Base-by-base conservation (phyloP, 805 yeast species). In the Metschnikowia koreensis region DNA sequence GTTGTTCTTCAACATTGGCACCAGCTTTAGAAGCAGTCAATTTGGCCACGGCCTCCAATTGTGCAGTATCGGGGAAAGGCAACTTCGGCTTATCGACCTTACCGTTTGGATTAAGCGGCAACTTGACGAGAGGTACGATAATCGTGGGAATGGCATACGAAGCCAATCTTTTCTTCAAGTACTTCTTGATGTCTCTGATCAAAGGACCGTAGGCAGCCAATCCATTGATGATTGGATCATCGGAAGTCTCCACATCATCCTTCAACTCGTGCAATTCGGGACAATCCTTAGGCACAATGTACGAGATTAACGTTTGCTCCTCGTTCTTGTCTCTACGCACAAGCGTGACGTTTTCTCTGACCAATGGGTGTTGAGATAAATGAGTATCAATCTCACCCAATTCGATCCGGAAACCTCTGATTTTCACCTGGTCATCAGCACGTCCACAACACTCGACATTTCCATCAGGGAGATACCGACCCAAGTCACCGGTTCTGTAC, bases 371-470 rank as follows among this genome's bases (percentile, higher is more conserved):
- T 68, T 91, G 97, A 12, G 97, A 91, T 55, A 94, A 81, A 66
- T 94, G 97, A 13, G 99, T 94, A 69, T 94, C 98, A 66, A 94
- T 96, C 72, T 94, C 99, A 54, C 99, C 99, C 50, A 94, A 78
- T 73, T 94, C 99, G 57, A 94, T 96, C 73, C 99, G 83, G 82
- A 94, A 96, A 1, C 99, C 99, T 74, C 99, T 84, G 60, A 94
- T 94, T 70, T 94, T 94, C 55, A 94, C 97, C 71, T 94, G 99
- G 67, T 93, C 98, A 73, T 94, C 99, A 28, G 99, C 99, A 68
- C 99, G 83, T 53, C 99, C 99, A 67, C 96, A 87, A 69, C 97
- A 93, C 75, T 94, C 99, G 61, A 94, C 91, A 73, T 94, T 89
- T 51, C 99, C 99, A 65, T 92, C 97, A 7, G 98, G 97, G 53